Evolutionary conservation across 2,329 filamentous ascomycete genomes (phyloP), one percentile per base, ranked within the genome.

Genomic region (Neodidymelliopsis sp.): DNA sequence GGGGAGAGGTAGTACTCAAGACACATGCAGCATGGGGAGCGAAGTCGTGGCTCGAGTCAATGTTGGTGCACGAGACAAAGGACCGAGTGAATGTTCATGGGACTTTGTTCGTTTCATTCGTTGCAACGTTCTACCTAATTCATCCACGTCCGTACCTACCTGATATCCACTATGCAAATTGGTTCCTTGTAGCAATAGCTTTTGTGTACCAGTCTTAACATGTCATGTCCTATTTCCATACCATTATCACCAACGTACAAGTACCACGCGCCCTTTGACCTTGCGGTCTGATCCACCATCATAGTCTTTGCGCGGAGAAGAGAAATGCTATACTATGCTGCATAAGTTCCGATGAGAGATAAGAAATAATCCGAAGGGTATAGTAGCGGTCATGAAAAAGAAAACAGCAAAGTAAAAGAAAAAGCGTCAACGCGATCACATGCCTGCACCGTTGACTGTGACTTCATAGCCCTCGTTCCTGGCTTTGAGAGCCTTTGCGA

Each of bases 401-500:
- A 38, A 16, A 47, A 46, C 43, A 29, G 15, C 37, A 36, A 37
- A 37, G 18, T 16, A 46, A 56, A 55, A 52, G 51, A 35, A 50
- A 37, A 42, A 42, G 40, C 12, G 15, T 12, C 22, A 16, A 27
- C 3, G 29, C 20, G 13, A n/a, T 54, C 35, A 72, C 49, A 71
- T 56, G 36, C 62, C 62, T 18, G 61, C 59, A 12, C 90, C 90
- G 67, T 93, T 93, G 56, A 92, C 84, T 67, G 85, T 88, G 62
- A 94, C 84, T 75, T 92, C 88, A 62, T 88, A 93, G 13, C 90
- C 90, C 62, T 91, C 86, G 35, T 84, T 86, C 81, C 92, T 94
- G 74, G 91, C 88, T 78, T 87, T 89, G 69, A 91, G 78, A 13
- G 90, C 90, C 78, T 94, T 94, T 43, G 90, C 90, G 34, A 95